Evolutionary conservation across 805 yeast genomes (phyloP).

Genomic region (Dipodascus albidus): DNA sequence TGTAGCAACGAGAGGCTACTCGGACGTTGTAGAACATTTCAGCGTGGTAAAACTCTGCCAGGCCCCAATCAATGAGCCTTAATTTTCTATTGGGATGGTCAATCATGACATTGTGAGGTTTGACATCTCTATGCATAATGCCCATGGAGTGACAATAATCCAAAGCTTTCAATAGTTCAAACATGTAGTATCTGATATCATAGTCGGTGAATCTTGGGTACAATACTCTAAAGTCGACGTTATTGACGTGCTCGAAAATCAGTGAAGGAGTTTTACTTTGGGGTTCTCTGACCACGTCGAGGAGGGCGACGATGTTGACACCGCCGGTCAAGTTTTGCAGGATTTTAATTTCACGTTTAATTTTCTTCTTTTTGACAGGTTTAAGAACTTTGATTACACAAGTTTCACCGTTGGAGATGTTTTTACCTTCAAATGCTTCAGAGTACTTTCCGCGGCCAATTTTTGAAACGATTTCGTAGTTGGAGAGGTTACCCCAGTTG

Average conservation of each 20-base stretch:
- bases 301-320: constrained; percentile 64
- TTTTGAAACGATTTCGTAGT: constrained; percentile 70
- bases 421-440: constrained; percentile 85
- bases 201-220: constrained; percentile 66
- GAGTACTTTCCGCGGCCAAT: constrained; percentile 91
- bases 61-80: constrained; percentile 89
- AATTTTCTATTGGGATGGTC: constrained; percentile 60
- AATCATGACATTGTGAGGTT: constrained; percentile 93
- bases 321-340: constrained; percentile 78
- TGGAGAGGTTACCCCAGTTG: constrained; percentile 46
- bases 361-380: constrained; percentile 88
- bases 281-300: constrained; percentile 75
- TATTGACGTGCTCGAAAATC: constrained; percentile 74
- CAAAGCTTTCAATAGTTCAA: constrained; percentile 66
- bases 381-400: constrained; percentile 85
- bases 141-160: constrained; percentile 93
- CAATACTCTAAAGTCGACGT: constrained; percentile 69
- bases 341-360: constrained; percentile 79
- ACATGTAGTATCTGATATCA: constrained; percentile 77
- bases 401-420: constrained; percentile 46
- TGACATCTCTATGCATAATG: constrained; percentile 90
- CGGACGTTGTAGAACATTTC: constrained; percentile 85
- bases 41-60: constrained; percentile 88
- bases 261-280: constrained; percentile 74
- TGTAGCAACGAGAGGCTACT: constrained; percentile 86